These are phyloP conservation scores for Phoma sp. DNA, from an alignment of 2,329 filamentous ascomycete genomes.

Conservation along the genomic window DNA sequence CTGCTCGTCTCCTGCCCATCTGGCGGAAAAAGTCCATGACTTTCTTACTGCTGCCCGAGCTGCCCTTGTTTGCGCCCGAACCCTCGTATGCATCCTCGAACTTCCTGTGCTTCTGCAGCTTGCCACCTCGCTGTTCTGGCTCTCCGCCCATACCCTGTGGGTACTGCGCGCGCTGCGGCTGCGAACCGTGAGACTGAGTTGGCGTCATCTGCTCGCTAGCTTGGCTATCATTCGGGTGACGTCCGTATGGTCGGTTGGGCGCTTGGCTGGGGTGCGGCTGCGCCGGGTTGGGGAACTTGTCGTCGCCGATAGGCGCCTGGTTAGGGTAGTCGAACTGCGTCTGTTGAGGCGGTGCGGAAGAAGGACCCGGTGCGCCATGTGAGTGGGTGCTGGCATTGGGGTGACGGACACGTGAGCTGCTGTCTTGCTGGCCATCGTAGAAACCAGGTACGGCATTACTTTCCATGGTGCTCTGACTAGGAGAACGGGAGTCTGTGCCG, in stretches of 20 bases:
- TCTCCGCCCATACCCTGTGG: conserved; percentile 50
- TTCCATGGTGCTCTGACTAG: conserved; percentile 55
- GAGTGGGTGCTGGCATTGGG: conserved; percentile 22
- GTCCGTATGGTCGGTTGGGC: conserved; percentile 33
- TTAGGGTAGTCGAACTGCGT: conserved; percentile 44
- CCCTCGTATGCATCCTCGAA: conserved; percentile 90
- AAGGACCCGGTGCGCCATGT: conserved; percentile 30
- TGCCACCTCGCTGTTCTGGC: conserved; percentile 52
- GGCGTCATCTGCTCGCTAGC: conserved; percentile 42
- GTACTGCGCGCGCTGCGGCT: conserved; percentile 44
- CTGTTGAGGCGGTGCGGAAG: conserved; percentile 47
- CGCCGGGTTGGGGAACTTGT: conserved; percentile 46
- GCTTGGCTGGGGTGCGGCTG: conserved; percentile 41
- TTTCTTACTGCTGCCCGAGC: conserved; percentile 77
- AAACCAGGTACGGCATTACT: conserved; percentile 52
- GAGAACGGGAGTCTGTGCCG: conserved; percentile 50
- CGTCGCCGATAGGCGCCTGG: conserved; percentile 40
- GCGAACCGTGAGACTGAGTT: conserved; percentile 12
- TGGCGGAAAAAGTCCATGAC: conserved; percentile 99
- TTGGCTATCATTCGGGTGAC: conserved; percentile 46
- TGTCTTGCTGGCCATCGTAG: conserved; percentile 51
- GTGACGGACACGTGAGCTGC: conserved; percentile 33
- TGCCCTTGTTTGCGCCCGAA: conserved; percentile 40
- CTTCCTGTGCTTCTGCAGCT: conserved; percentile 83
- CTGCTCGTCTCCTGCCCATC: conserved; percentile 60